Base-by-base conservation (phyloP, 805 yeast genomes). In the Citeromyces nyonsensis region DNA sequence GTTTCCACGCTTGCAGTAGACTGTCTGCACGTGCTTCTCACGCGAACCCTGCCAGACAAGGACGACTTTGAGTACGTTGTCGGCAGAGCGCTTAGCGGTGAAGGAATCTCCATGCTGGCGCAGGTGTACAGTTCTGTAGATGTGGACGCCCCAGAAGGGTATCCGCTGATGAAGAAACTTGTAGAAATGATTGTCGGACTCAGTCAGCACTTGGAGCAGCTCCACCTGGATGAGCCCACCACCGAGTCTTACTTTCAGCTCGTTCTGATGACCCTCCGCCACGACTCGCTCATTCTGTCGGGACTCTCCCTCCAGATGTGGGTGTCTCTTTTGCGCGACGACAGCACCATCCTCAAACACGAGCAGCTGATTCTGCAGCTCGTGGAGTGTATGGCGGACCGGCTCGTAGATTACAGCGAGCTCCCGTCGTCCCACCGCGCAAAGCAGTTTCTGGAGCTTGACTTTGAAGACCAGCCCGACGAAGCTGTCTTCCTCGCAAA, bases 231-330 rank as follows among this genome's bases (percentile, higher is more conserved):
- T 1, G 29, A 27, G 6, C 60, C 80, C 2, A 93, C 82, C 46
- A 58, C 81, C 5, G 63, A 62, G 22, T 71, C 67, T 32, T 91
- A 83, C 48, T 63, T 85, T 40, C 66, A 68, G 35, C 63, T 91
- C 14, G 84, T 91, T 5, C 58, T 91, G 29, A 67, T 74, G 30
- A 83, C 95, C 1, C 81, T 95, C 0, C 68, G 64, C 44, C 91
- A 84, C 47, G 80, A 83, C 15, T 81, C 94, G 44, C 62, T 91
- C 35, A 77, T 88, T n/a, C 76, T 88, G 3, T 78, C 94, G 32
- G 95, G 95, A 0, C 63, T 91, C 11, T 81, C 95, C 0, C 56
- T 91, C 33, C 95, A 85, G 49, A 79, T 91, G 58, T 93, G 98
- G 98, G 84, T 94, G 38, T 71, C 88, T 2, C 72, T 88, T 41